Conservation (phyloP, 371 early-diverging fungal genomes). For the Blastocladiella emersonii region DNA sequence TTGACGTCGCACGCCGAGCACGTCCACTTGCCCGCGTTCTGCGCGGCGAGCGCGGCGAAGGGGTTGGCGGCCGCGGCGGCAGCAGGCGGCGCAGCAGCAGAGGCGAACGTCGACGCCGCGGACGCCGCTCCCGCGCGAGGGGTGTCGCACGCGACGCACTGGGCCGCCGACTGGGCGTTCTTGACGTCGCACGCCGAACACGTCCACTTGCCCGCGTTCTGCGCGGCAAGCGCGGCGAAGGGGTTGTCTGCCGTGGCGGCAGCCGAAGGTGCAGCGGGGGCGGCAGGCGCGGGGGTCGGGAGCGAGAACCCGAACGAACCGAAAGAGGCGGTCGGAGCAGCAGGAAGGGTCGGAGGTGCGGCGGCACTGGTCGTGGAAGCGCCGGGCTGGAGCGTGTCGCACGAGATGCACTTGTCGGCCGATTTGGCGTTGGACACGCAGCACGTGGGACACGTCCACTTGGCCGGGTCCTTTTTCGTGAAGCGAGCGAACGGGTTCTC, state of each 20-base stretch:
- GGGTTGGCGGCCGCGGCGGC: not conserved
- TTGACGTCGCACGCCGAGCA: not conserved
- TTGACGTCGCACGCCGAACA: conserved; percentile 5
- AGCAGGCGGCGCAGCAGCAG: not conserved
- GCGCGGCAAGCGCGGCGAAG: not conserved
- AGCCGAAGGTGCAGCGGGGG: not conserved
- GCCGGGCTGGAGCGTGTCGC: not conserved
- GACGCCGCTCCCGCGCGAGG: not conserved
- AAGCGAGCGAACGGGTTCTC: too few relatives aligned
- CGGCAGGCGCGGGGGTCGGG: not conserved
- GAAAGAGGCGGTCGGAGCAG: too few relatives aligned
- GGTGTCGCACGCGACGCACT: conserved; percentile 8
- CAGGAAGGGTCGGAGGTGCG: too few relatives aligned
- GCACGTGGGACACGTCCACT: not conserved
- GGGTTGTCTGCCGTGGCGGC: conserved; percentile 3
- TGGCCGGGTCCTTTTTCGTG: not conserved
- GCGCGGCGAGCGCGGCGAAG: not conserved
- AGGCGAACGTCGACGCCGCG: not conserved
- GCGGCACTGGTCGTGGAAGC: not conserved
- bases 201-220: conserved; percentile 2
- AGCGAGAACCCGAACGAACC: not conserved
- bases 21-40: conserved; percentile 1
- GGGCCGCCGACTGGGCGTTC: not conserved
- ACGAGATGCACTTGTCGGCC: not conserved
- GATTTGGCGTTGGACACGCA: not conserved